These are phyloP conservation scores for Cryptococcus neoformans DNA, from an alignment of 1,284 basidiomycete genomes.

Conservation along the genomic window DNA sequence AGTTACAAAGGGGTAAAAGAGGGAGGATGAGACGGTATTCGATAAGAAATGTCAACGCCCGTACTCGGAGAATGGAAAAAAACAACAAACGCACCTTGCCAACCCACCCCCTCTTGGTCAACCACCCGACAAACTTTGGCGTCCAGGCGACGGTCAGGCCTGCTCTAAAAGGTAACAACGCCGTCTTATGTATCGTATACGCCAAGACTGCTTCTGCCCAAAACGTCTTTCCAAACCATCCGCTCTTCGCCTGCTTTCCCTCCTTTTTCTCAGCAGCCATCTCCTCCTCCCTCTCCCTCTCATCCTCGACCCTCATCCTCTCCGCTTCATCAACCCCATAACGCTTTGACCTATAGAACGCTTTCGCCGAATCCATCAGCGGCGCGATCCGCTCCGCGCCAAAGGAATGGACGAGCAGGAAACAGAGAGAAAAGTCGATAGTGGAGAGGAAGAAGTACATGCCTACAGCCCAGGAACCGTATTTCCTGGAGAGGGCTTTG, in stretches of 20 bases:
- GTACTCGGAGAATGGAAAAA: not conserved
- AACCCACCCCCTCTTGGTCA: slow-evolving; percentile 68
- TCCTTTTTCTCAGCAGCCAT: slow-evolving; percentile 4
- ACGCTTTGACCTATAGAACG: slow-evolving; percentile 29
- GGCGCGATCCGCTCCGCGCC: slow-evolving; percentile 86
- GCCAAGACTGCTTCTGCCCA: slow-evolving; percentile 91
- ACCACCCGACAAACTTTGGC: slow-evolving; percentile 76
- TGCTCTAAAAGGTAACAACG: slow-evolving; percentile 84
- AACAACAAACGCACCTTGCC: slow-evolving; percentile 34
- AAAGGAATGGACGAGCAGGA: slow-evolving; percentile 77
- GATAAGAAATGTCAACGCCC: not conserved
- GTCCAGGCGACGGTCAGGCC: slow-evolving; percentile 86
- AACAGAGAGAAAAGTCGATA: slow-evolving; percentile 77
- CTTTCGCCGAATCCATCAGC: slow-evolving; percentile 61
- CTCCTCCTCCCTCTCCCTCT: slow-evolving; percentile 11
- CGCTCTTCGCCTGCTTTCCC: slow-evolving; percentile 12
- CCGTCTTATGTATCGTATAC: slow-evolving; percentile 93
- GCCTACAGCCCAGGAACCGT: slow-evolving; percentile 89
- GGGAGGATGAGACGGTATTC: no score
- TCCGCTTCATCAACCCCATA: slow-evolving; percentile 31
- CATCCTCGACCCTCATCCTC: slow-evolving; percentile 13
- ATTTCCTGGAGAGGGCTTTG: slow-evolving; percentile 81
- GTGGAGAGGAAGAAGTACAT: slow-evolving; percentile 71
- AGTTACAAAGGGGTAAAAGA: no score
- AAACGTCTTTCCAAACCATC: slow-evolving; percentile 45